These are phyloP conservation scores for Euptelea pleiosperma DNA, from an alignment of 164 flowering plant genomes.

Conservation along the genomic window DNA sequence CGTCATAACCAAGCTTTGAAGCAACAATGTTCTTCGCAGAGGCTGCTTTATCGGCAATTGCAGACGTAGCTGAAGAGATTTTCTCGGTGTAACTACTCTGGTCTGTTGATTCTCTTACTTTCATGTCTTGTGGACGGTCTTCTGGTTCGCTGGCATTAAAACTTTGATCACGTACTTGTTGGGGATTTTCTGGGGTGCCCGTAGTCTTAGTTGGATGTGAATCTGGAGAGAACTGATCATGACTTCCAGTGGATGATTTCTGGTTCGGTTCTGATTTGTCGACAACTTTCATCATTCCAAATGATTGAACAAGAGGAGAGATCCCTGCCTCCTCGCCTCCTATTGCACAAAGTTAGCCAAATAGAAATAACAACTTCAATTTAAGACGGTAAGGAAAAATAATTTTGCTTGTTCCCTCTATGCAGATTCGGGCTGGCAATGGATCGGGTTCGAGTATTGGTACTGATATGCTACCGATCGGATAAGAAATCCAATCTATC, in stretches of 20 bases:
- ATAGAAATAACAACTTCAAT: too few species aligned
- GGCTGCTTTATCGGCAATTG: slow-evolving; percentile 23
- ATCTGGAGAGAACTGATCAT: slow-evolving; percentile 55
- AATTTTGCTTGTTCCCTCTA: too few species aligned
- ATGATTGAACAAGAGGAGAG: slow-evolving; percentile 23
- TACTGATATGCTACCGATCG: too few species aligned
- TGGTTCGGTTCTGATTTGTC: slow-evolving; percentile 20
- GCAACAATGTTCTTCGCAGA: slow-evolving; percentile 25
- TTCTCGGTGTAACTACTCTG: slow-evolving; percentile 24
- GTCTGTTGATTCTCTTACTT: neutral
- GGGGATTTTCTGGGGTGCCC: neutral
- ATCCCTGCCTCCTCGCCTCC: slow-evolving; percentile 44
- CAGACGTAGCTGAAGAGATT: slow-evolving; percentile 28
- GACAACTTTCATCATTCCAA: slow-evolving; percentile 35
- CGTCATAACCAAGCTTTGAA: slow-evolving; percentile 29
- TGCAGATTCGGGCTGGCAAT: too few species aligned
- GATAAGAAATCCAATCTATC: too few species aligned
- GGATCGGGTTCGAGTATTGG: too few species aligned
- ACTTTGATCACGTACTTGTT: too few species aligned
- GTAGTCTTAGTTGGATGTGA: slow-evolving; percentile 8
- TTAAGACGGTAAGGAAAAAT: too few species aligned
- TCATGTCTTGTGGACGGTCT: slow-evolving; percentile 1
- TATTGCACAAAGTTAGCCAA: slow-evolving; percentile 7
- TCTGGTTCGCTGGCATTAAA: slow-evolving; percentile 4
- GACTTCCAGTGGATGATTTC: slow-evolving; percentile 33